Evolutionary conservation across 2,329 filamentous ascomycete genomes (phyloP).

Genomic region (Mycocentrospora acerina): DNA sequence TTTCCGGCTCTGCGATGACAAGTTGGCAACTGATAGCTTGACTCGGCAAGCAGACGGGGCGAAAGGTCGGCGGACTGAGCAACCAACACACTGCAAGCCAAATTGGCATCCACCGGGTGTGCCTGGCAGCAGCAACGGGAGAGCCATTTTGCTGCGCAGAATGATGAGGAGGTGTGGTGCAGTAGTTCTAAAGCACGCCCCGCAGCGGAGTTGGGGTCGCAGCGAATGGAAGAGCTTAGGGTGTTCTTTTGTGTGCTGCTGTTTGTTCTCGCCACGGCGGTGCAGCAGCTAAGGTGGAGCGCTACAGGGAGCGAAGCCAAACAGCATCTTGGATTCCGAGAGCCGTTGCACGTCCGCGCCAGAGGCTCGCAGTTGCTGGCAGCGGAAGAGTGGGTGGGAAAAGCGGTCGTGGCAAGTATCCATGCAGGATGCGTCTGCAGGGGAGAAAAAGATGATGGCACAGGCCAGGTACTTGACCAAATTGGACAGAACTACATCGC

Average conservation of each 20-base stretch:
- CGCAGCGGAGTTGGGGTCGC: slow-evolving; percentile 19
- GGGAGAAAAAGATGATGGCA: slow-evolving; percentile 16
- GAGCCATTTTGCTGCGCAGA: slow-evolving; percentile 2
- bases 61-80: too few relatives aligned
- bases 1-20: too few relatives aligned
- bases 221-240: slow-evolving; percentile 23
- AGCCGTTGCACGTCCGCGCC: slow-evolving; percentile 6
- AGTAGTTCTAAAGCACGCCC: slow-evolving; percentile 19
- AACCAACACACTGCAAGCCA: slow-evolving; percentile 1
- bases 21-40: too few relatives aligned
- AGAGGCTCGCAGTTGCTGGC: slow-evolving; percentile 11
- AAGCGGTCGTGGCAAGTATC: slow-evolving; percentile 29
- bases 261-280: slow-evolving; percentile 19
- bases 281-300: slow-evolving; percentile 17
- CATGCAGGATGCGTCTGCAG: slow-evolving; percentile 25
- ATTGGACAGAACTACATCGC: slow-evolving; percentile 13
- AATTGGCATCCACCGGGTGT: neutral
- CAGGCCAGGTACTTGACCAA: slow-evolving; percentile 7
- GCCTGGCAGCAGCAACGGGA: neutral
- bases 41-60: too few relatives aligned
- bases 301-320: too few relatives aligned
- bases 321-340: too few relatives aligned
- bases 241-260: slow-evolving; percentile 9
- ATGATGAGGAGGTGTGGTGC: slow-evolving; percentile 11
- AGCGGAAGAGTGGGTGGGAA: slow-evolving; percentile 17